phyloP scores from a whole-genome alignment of 2,329 filamentous ascomycete species.

The Botrytis galanthina region DNA sequence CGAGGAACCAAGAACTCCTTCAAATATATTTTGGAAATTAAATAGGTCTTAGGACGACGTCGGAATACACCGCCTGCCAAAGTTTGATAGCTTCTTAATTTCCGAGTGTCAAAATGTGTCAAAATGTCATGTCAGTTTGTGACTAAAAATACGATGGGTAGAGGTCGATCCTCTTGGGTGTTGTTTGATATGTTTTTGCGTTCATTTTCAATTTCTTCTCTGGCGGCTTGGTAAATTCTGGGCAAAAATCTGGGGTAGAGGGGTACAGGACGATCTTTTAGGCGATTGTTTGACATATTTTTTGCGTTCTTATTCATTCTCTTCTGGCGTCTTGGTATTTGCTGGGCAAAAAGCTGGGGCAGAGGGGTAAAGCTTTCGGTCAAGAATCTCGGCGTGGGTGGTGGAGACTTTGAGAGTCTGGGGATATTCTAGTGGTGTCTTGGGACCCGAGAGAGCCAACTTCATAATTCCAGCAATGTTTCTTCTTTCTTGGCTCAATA shows the following conservation, averaged over 20 bases:
- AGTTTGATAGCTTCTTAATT: background rate
- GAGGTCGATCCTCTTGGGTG: background rate
- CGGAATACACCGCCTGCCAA: conserved; percentile 3
- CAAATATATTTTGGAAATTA: background rate
- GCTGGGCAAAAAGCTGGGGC: conserved; percentile 4
- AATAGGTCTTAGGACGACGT: background rate
- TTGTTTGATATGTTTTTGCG: background rate
- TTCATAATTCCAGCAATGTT: background rate
- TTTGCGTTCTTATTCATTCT: background rate
- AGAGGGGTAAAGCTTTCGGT: background rate
- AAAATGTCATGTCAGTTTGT: background rate
- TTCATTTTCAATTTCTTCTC: background rate
- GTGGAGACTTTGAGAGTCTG: background rate
- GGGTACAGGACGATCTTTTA: background rate
- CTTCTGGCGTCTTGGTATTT: background rate
- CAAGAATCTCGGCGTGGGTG: background rate
- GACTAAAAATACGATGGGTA: background rate
- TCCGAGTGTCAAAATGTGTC: background rate
- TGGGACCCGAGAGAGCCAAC: background rate
- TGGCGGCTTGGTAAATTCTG: background rate
- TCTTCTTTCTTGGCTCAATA: background rate
- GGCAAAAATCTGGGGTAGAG: conserved; percentile 7
- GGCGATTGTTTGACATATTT: no score
- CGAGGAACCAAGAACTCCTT: background rate
- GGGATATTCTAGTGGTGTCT: conserved; percentile 1